These are phyloP conservation scores for Cryptosporidium parvum DNA, from an alignment of 169 alveolate genomes.

Conservation along the genomic window DNA sequence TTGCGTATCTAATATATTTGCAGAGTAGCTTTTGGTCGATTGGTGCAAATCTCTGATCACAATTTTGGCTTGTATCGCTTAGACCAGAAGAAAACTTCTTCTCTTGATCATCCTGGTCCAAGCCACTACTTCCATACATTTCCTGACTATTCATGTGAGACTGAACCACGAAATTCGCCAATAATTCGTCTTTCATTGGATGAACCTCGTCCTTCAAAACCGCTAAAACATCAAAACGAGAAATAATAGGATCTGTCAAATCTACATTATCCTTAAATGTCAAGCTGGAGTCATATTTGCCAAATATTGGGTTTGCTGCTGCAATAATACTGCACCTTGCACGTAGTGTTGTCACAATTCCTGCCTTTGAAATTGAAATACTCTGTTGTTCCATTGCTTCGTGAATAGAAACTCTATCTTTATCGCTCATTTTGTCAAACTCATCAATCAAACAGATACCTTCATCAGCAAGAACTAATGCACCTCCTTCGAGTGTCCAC, in stretches of 20 bases:
- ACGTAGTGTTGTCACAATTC: constrained; percentile 96
- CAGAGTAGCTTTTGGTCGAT: constrained; percentile 92
- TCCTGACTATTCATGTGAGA: constrained; percentile 79
- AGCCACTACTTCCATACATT: constrained; percentile 73
- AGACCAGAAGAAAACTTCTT: constrained; percentile 77
- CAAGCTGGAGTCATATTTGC: constrained; percentile 95
- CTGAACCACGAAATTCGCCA: constrained; percentile 96
- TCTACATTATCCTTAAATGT: constrained; percentile 99
- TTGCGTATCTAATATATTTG: constrained; percentile 96
- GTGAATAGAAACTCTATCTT: constrained; percentile 99
- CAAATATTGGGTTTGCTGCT: constrained; percentile 99
- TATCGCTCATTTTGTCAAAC: constrained; percentile 99
- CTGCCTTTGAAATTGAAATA: constrained; percentile 98
- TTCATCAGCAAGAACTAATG: constrained; percentile 97
- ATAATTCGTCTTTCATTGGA: constrained; percentile 91
- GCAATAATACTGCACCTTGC: constrained; percentile 99
- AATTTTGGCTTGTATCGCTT: not conserved
- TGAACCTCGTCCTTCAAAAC: constrained; percentile 98
- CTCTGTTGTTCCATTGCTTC: constrained; percentile 99
- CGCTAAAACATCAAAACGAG: constrained; percentile 98
- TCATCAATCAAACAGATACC: constrained; percentile 99
- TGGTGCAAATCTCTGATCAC: constrained; percentile 77
- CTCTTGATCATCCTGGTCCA: constrained; percentile 69
- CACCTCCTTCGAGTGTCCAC: constrained; percentile 99
- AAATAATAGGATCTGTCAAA: constrained; percentile 98